Conservation (phyloP, 2,329 filamentous ascomycete species). For the Apiospora hydei region DNA sequence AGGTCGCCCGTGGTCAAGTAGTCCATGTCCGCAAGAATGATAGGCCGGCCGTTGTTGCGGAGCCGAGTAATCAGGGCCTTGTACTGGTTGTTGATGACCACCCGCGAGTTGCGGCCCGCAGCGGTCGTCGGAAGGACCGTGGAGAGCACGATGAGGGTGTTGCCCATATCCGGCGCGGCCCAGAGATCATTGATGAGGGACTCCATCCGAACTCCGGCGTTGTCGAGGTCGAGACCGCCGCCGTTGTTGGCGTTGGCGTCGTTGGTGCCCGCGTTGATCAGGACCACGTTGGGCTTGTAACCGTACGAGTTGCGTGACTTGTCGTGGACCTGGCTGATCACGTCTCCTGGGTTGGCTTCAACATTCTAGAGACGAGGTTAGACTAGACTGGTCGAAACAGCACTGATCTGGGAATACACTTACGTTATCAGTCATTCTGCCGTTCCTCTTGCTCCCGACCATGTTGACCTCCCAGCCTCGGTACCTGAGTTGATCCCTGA, state of each 20-base stretch:
- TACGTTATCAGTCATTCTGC: conserved; percentile 38
- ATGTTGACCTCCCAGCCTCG: conserved; percentile 38
- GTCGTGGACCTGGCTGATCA: conserved; percentile 29
- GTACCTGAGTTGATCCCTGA: conserved; percentile 34
- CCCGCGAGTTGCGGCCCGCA: background rate
- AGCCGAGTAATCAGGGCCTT: conserved; percentile 31
- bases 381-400: background rate
- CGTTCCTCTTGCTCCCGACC: conserved; percentile 35
- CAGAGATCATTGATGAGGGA: conserved; percentile 37
- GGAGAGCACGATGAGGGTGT: conserved; percentile 42
- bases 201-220: conserved; percentile 36
- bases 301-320: conserved; percentile 14
- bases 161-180: conserved; percentile 29
- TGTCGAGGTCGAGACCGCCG: conserved; percentile 30
- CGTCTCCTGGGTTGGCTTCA: conserved; percentile 31
- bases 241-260: conserved; percentile 32
- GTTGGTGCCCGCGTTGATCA: conserved; percentile 45
- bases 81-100: conserved; percentile 37
- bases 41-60: background rate
- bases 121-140: conserved; percentile 39
- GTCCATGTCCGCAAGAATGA: conserved; percentile 25
- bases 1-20: conserved; percentile 28
- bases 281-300: conserved; percentile 34
- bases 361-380: conserved; percentile 25
- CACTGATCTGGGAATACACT: conserved; percentile 20